Percentiles rank a stretch among this genome's conserved stretches.
phyloP scores from a whole-genome alignment of 768 basidiomycete genomes.

The Lepiota brunneoincarnata region DNA sequence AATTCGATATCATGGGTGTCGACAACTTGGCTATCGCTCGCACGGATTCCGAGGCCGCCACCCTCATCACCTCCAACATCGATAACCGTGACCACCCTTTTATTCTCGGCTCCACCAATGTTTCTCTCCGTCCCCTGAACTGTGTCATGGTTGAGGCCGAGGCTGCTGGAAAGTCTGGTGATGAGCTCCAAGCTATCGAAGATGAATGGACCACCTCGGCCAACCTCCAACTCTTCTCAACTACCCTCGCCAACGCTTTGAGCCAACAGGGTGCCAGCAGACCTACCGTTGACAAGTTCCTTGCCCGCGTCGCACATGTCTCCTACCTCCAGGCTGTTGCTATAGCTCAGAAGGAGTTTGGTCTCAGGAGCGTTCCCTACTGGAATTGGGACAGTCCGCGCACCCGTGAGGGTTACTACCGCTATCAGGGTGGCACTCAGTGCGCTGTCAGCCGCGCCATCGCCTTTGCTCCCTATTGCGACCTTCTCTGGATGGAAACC shows the following conservation, averaged over 20 bases:
- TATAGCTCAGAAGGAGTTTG: conserved; percentile 80
- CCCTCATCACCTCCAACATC: conserved; percentile 94
- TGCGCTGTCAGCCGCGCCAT: conserved; percentile 91
- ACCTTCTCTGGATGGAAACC: conserved; percentile 95
- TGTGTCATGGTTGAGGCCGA: conserved; percentile 84
- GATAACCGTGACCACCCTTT: conserved; percentile 97
- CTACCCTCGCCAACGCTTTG: conserved; percentile 66
- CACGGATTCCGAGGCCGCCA: conserved; percentile 97
- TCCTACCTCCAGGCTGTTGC: conserved; percentile 68
- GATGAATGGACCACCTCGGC: conserved; percentile 84
- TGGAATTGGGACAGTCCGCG: conserved; percentile 96
- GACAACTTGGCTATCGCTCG: conserved; percentile 91
- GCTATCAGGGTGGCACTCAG: conserved; percentile 95
- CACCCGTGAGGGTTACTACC: conserved; percentile 94
- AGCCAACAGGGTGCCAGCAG: conserved; percentile 53
- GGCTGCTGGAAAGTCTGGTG: conserved; percentile 71
- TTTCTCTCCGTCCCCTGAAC: conserved; percentile 66
- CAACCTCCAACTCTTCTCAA: conserved; percentile 75
- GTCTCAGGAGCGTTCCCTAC: conserved; percentile 70
- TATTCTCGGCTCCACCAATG: conserved; percentile 89
- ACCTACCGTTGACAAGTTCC: conserved; percentile 56
- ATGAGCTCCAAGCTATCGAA: conserved; percentile 82
- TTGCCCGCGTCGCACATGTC: conserved; percentile 56
- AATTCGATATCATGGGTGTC: conserved; percentile 98
- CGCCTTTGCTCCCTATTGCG: conserved; percentile 93